Percentiles rank a stretch among this genome's conserved stretches.
These are phyloP conservation scores for Trichophyton schoenleinii DNA, from an alignment of 2,329 filamentous ascomycete genomes.

Conservation along the genomic window DNA sequence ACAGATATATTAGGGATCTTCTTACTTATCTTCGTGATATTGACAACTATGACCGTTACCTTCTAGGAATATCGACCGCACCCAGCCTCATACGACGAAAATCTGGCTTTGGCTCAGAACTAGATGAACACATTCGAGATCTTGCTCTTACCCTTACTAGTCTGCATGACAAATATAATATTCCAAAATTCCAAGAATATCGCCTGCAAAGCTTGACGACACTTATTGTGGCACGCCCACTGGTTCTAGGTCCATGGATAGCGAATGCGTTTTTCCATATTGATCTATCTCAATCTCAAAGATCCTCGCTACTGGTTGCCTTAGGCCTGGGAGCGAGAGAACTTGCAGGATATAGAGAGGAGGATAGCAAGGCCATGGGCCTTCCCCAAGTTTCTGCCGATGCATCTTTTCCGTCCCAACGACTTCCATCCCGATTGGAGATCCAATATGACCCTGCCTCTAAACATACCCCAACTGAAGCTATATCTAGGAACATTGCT, in stretches of 20 bases:
- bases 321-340: slow-evolving; percentile 74
- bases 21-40: slow-evolving; percentile 65
- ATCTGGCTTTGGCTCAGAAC: slow-evolving; percentile 73
- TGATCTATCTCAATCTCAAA: slow-evolving; percentile 77
- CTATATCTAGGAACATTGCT: slow-evolving; percentile 55
- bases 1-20: slow-evolving; percentile 67
- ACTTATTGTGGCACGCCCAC: slow-evolving; percentile 61
- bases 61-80: slow-evolving; percentile 64
- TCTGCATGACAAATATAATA: slow-evolving; percentile 72
- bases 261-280: slow-evolving; percentile 77
- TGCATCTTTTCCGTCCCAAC: slow-evolving; percentile 63
- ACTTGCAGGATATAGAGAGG: slow-evolving; percentile 60
- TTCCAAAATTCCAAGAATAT: slow-evolving; percentile 63
- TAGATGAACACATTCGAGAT: slow-evolving; percentile 71
- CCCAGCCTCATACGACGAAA: slow-evolving; percentile 76
- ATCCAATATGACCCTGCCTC: slow-evolving; percentile 46
- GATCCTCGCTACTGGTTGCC: slow-evolving; percentile 67
- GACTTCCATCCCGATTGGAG: slow-evolving; percentile 61
- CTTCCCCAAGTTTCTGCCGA: slow-evolving; percentile 26
- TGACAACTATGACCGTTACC: slow-evolving; percentile 74
- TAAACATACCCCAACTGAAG: slow-evolving; percentile 45
- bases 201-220: slow-evolving; percentile 72
- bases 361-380: slow-evolving; percentile 33
- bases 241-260: slow-evolving; percentile 71
- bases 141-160: slow-evolving; percentile 65